Percentiles rank a stretch among this genome's conserved stretches.
phyloP scores from a whole-genome alignment of 148 eudicot species.

The Heliamphora exappendiculata region DNA sequence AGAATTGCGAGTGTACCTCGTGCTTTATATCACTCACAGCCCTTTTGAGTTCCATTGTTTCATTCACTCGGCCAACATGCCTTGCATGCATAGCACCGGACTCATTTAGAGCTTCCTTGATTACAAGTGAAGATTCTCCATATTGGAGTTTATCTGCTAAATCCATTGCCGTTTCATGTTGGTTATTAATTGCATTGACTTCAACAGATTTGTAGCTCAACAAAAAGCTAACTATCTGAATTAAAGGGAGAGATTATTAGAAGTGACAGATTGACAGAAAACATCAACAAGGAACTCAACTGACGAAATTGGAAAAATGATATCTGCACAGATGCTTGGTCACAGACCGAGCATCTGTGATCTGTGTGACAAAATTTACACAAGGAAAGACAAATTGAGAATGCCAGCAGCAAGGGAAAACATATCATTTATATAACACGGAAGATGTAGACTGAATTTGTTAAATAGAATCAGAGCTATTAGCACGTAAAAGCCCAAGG shows the following conservation, averaged over 20 bases:
- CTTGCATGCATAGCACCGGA: constrained; percentile 72
- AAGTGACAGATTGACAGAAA: neutral
- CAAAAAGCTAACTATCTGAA: constrained; percentile 57
- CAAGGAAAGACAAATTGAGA: neutral
- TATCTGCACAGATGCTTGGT: no score
- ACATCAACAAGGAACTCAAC: neutral
- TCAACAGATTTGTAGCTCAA: constrained; percentile 51
- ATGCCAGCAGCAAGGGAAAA: no score
- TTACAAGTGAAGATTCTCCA: constrained; percentile 56
- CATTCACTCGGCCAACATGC: constrained; percentile 56
- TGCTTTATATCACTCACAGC: constrained; percentile 86
- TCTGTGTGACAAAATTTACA: neutral
- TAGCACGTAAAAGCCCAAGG: no score
- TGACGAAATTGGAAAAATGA: no score
- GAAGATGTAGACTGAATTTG: no score
- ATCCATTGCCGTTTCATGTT: constrained; percentile 83
- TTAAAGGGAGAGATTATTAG: neutral
- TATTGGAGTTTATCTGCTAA: constrained; percentile 75
- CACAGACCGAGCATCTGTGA: no score
- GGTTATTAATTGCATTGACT: constrained; percentile 66
- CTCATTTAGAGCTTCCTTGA: constrained; percentile 48
- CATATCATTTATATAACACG: no score
- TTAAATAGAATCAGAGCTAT: no score
- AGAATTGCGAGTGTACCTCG: constrained; percentile 73
- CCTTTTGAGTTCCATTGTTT: constrained; percentile 64